Conservation (phyloP, 78 protist species). For the Planoprotostelium fungivorum region DNA sequence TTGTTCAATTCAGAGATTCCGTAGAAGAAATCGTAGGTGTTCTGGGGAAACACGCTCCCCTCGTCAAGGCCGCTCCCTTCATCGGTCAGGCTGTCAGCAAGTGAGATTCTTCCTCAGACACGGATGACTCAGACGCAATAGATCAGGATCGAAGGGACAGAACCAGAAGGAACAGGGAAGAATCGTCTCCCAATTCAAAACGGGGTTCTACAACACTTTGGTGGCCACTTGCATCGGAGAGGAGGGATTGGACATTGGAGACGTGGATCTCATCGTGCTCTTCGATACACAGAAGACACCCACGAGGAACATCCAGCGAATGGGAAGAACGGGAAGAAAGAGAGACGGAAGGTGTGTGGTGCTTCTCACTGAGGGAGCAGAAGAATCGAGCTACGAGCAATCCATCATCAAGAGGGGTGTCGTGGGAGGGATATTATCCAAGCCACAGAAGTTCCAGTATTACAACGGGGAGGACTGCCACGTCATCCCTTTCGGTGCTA, state of each 20-base stretch:
- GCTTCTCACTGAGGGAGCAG: slow-evolving; percentile 38
- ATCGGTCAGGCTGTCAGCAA: slow-evolving; percentile 13
- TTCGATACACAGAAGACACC: slow-evolving; percentile 75
- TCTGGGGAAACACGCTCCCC: background rate
- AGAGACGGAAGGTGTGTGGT: slow-evolving; percentile 56
- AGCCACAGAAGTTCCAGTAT: no score
- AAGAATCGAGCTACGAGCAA: slow-evolving; percentile 16
- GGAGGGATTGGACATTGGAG: slow-evolving; percentile 82
- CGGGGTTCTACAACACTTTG: slow-evolving; percentile 77
- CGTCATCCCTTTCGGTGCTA: no score
- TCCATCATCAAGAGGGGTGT: background rate
- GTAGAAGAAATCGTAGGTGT: background rate
- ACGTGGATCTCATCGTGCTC: slow-evolving; percentile 89
- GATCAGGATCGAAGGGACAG: slow-evolving; percentile 24
- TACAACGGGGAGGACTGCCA: no score
- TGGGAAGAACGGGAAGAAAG: slow-evolving; percentile 95
- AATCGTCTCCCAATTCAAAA: slow-evolving; percentile 40
- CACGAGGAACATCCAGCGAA: slow-evolving; percentile 84
- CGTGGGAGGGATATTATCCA: background rate
- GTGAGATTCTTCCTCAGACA: background rate
- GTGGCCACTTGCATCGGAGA: slow-evolving; percentile 95
- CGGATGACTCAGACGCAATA: background rate
- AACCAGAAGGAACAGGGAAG: slow-evolving; percentile 34
- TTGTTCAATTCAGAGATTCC: slow-evolving; percentile 18
- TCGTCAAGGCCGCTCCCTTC: slow-evolving; percentile 13